phyloP scores from a whole-genome alignment of 73 alveolate genomes.

The Paramecium caudatum region DNA sequence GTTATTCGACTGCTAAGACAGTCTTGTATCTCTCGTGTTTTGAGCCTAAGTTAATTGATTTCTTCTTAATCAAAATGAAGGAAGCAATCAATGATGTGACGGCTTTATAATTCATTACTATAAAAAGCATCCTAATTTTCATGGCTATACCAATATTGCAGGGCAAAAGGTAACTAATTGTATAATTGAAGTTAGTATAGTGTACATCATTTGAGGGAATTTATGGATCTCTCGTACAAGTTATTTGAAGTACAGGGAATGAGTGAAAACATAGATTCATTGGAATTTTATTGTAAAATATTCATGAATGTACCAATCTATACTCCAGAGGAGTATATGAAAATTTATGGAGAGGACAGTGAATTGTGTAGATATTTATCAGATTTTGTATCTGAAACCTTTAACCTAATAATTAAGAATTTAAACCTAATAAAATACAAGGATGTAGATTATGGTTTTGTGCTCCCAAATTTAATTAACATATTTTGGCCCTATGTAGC shows the following conservation, averaged over 20 bases:
- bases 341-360: neutral
- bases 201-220: constrained; percentile 9
- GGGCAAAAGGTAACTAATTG: constrained; percentile 53
- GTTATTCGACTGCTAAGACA: constrained; percentile 66
- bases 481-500: constrained; percentile 47
- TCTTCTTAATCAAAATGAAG: constrained; percentile 23
- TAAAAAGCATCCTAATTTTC: constrained; percentile 37
- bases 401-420: constrained; percentile 19
- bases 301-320: constrained; percentile 55
- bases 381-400: constrained; percentile 47
- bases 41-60: constrained; percentile 53
- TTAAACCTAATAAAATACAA: constrained; percentile 23
- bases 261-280: constrained; percentile 53
- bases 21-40: constrained; percentile 39
- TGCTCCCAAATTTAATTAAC: constrained; percentile 26
- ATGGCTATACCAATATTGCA: constrained; percentile 57
- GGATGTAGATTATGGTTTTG: constrained; percentile 49
- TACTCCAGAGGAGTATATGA: constrained; percentile 53
- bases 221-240: constrained; percentile 37
- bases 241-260: constrained; percentile 64
- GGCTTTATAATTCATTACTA: constrained; percentile 4
- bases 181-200: neutral
- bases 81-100: constrained; percentile 49
- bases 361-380: constrained; percentile 37
- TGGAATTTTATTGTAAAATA: constrained; percentile 54